Base-by-base conservation (phyloP, 2,329 filamentous ascomycete species). In the Beauveria bassiana region DNA sequence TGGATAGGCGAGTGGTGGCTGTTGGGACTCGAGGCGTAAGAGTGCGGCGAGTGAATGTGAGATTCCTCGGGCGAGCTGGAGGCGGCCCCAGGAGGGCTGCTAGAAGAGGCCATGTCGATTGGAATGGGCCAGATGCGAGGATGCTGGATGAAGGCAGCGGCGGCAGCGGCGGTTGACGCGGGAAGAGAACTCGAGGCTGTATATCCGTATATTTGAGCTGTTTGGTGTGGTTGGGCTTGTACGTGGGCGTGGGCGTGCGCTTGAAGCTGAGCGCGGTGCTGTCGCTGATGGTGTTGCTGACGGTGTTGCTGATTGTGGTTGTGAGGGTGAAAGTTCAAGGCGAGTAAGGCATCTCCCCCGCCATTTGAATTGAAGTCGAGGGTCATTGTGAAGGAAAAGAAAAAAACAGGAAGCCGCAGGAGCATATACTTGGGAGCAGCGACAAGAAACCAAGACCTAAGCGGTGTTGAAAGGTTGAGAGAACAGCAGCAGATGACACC, bases 321-420 rank as follows among this genome's bases (percentile, higher is more conserved):
- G 71, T 80, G 79, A 66, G 82, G 79, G 72, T 86, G 81, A 75
- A 81, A 86, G 68, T 75, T 80, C 70, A 86, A 77, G 71, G 86
- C 84, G 71, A 87, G 71, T 70, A 87, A 79, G 71, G 78, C 81
- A 73, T 86, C 83, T 74, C 79, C 80, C 71, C 74, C 72, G 74
- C 78, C 79, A 71, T 78, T 77, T 72, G 76, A 70, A 74, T 81
- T 81, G 77, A 83, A 87, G 71, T 86, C 81, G 78, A 82, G 81
- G 75, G 79, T 81, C 84, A 79, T 78, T 70, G 71, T 78, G 72
- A 68, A 70, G 69, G 68, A 71, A 66, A 65, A 67, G 70, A n/a
- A 68, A 68, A 69, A 66, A 69, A 67, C 65, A 72, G 68, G 66
- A 65, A 61, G 70, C 68, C 68, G 68, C 67, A 47, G 49, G 58